Conservation (phyloP, 176 grass and related monocot species). For the Triticum urartu region DNA sequence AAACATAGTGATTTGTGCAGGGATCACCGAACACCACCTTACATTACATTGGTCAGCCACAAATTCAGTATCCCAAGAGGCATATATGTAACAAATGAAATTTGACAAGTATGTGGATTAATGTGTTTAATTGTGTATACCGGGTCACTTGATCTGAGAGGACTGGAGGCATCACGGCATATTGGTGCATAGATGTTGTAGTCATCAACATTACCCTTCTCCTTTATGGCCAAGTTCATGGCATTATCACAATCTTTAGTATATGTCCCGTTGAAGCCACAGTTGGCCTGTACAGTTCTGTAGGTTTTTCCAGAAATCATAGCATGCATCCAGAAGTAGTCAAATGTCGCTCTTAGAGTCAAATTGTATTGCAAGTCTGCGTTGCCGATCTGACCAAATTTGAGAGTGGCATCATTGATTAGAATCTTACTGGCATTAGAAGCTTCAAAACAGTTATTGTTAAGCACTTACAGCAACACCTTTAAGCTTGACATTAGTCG, state of each 20-base stretch:
- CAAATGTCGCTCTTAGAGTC: conserved; percentile 47
- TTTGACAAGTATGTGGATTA: neutral
- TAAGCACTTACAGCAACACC: conserved; percentile 60
- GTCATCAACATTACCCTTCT: conserved; percentile 55
- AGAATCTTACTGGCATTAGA: conserved; percentile 24
- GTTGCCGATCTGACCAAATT: conserved; percentile 56
- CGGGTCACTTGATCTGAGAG: conserved; percentile 36
- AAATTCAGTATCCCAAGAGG: conserved; percentile 8
- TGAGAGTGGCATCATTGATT: conserved; percentile 11
- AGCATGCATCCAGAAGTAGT: conserved; percentile 71
- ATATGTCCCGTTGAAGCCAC: conserved; percentile 48
- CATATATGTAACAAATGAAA: conserved; percentile 3
- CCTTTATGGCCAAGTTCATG: conserved; percentile 38
- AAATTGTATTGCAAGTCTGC: conserved; percentile 45
- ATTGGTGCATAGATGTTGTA: conserved; percentile 50
- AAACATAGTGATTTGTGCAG: conserved; percentile 48
- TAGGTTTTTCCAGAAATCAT: conserved; percentile 63
- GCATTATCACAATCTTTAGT: conserved; percentile 40
- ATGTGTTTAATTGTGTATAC: conserved; percentile 33
- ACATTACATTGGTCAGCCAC: conserved; percentile 38
- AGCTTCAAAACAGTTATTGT: conserved; percentile 14
- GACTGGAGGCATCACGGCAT: conserved; percentile 34
- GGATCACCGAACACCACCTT: conserved; percentile 43
- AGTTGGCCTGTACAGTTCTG: conserved; percentile 42
- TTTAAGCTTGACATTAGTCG: conserved; percentile 45